These are phyloP conservation scores for Boletus edulis DNA, from an alignment of 768 basidiomycete species.

Conservation along the genomic window DNA sequence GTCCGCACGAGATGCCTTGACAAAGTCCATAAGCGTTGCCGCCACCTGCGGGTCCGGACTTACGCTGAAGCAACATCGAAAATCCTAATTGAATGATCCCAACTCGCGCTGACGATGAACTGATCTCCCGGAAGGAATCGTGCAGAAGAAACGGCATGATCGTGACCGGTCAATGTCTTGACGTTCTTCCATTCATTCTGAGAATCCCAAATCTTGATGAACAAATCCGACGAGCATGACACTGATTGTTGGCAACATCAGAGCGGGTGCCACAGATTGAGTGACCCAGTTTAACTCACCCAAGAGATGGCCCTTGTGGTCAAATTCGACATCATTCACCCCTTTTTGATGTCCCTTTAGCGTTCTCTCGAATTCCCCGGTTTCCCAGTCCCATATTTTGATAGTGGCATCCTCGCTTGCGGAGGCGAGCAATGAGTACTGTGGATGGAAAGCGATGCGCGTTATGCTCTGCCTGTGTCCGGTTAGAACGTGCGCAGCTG, in stretches of 20 bases:
- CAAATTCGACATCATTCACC: slow-evolving; percentile 85
- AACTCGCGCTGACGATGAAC: slow-evolving; percentile 79
- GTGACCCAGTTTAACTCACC: slow-evolving; percentile 45
- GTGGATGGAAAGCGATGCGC: slow-evolving; percentile 81
- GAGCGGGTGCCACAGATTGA: not conserved
- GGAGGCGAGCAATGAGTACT: slow-evolving; percentile 77
- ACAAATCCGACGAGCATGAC: slow-evolving; percentile 82
- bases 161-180: slow-evolving; percentile 86
- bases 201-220: slow-evolving; percentile 91
- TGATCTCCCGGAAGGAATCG: slow-evolving; percentile 85
- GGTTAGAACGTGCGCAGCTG: slow-evolving; percentile 72
- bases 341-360: slow-evolving; percentile 90
- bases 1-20: slow-evolving; percentile 72
- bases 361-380: slow-evolving; percentile 89
- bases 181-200: slow-evolving; percentile 88
- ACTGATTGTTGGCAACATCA: slow-evolving; percentile 14
- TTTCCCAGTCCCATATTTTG: slow-evolving; percentile 97
- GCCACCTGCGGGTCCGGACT: slow-evolving; percentile 27
- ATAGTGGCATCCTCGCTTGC: slow-evolving; percentile 88
- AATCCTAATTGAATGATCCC: slow-evolving; percentile 82
- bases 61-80: slow-evolving; percentile 88
- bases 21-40: slow-evolving; percentile 9
- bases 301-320: slow-evolving; percentile 78
- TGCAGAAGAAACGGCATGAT: slow-evolving; percentile 86
- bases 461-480: slow-evolving; percentile 80